Percentiles rank a stretch among this genome's conserved stretches.
These are phyloP conservation scores for Actinomortierella wolfii DNA, from an alignment of 371 early-diverging fungal species.

Conservation along the genomic window DNA sequence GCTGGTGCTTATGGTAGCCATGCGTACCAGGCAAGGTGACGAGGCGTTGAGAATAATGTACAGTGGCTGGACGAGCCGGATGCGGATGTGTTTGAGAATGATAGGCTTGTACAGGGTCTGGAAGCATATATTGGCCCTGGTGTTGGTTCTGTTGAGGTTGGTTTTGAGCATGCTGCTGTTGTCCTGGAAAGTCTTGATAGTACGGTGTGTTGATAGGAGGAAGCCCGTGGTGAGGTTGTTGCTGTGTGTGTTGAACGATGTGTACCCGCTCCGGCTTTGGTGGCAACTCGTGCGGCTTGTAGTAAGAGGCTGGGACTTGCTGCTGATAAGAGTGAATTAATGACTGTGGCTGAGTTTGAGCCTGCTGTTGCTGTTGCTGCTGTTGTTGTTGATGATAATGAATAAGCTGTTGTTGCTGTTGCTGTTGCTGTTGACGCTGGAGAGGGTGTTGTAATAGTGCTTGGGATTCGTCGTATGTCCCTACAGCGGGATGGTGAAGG, in stretches of 20 bases:
- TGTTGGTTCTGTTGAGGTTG: constrained; percentile 27
- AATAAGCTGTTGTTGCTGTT: constrained; percentile 27
- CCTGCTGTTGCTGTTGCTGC: constrained; percentile 7
- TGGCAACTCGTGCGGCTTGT: too few species aligned
- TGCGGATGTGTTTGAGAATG: too few species aligned
- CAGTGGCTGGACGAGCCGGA: constrained; percentile 16
- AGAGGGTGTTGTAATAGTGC: constrained; percentile 35
- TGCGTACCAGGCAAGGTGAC: constrained; percentile 1
- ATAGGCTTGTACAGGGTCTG: constrained; percentile 9
- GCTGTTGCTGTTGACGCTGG: constrained; percentile 35
- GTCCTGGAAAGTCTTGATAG: constrained; percentile 19
- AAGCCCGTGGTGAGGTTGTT: too few species aligned
- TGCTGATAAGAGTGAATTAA: too few species aligned
- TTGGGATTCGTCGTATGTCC: constrained; percentile 25
- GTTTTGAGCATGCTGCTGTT: constrained; percentile 15
- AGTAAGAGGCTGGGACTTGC: too few species aligned
- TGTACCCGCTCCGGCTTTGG: too few species aligned
- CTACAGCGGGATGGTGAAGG: constrained; percentile 16
- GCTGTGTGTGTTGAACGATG: too few species aligned
- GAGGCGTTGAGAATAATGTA: constrained; percentile 9
- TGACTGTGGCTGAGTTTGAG: not conserved
- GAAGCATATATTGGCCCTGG: constrained; percentile 9
- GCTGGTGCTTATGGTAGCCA: constrained; percentile 14
- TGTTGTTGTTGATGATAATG: constrained; percentile 35
- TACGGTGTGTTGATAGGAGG: too few species aligned